Conservation (phyloP, 345 rosid genomes). For the Acer saccharum region DNA sequence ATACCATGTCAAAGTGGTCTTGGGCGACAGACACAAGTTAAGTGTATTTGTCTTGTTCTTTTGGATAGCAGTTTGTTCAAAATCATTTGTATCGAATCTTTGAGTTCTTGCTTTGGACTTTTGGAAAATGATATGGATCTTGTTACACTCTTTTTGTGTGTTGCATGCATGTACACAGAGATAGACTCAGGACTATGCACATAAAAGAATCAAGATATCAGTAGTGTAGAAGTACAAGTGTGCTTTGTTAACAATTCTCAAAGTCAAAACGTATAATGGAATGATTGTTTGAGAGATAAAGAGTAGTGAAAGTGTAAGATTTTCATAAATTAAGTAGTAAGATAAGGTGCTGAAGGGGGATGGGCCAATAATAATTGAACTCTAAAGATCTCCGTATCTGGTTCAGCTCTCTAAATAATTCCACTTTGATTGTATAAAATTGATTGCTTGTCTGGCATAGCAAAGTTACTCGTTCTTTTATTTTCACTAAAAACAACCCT, state of each 20-base stretch:
- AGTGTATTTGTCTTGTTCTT: not conserved
- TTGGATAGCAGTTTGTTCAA: not conserved
- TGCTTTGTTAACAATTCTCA: not conserved
- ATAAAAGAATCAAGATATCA: not conserved
- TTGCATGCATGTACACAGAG: not conserved
- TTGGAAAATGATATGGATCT: not conserved
- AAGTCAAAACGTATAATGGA: not conserved
- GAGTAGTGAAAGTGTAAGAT: not conserved
- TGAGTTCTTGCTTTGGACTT: not conserved
- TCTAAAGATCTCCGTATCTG: not conserved
- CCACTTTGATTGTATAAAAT: not conserved
- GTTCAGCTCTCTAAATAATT: not conserved
- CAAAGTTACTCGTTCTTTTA: not conserved
- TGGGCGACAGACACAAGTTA: not conserved
- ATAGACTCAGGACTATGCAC: not conserved
- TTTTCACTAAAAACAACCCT: not conserved
- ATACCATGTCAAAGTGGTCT: no score
- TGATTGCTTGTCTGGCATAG: not conserved
- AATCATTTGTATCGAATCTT: not conserved
- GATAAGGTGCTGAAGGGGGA: not conserved
- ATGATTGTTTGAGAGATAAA: not conserved
- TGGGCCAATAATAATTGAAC: not conserved
- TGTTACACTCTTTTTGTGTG: not conserved
- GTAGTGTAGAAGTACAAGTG: not conserved
- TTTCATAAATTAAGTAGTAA: not conserved